Base-by-base conservation (phyloP, 768 basidiomycete genomes). In the Mycena capillaripes region DNA sequence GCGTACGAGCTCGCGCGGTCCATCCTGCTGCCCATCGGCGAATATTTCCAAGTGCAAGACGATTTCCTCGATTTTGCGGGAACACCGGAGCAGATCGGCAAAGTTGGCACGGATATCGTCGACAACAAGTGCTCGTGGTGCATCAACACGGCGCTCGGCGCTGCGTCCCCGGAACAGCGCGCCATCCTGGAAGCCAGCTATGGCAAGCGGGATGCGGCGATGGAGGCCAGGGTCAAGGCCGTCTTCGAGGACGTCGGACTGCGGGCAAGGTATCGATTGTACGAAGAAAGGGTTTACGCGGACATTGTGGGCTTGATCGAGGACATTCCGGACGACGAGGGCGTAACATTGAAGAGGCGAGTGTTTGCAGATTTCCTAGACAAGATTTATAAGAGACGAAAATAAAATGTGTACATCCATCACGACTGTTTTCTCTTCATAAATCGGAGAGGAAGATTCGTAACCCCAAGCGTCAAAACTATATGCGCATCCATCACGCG, bases 71-170 rank as follows among this genome's bases (percentile, higher is more conserved):
- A 99, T 82, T 97, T 91, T 80, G 92, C 93, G 19, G 96, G 93
- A 5, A 89, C 93, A 4, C 95, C 96, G 0, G 96, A 96, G 82
- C 88, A 93, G 76, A 93, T 98, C 59, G 97, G 97, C 50, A 99
- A 99, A 85, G 91, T 99, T 69, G 97, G 97, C 25, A 98, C 97
- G 21, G 97, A 99, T 81, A 99, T 99, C 78, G 82, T 98, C 69
- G 97, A 99, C 83, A 98, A 98, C 90, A 99, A 99, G 86, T 99
- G 97, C 82, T 94, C 93, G n/a, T 99, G 97, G 97, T 92, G 92
- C 76, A 88, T 98, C 81, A 98, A 97, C 83, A 91, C 91, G 23
- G 97, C 96, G 29, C 86, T 99, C 69, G 80, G 82, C 17, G 80
- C 85, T 40, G 90, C 88, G 0, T 85, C 82, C 4, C 83, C 89